Percentiles rank a stretch among this genome's conserved stretches.
Conservation (phyloP, 306 rosid genomes). For the Neltuma alba region DNA sequence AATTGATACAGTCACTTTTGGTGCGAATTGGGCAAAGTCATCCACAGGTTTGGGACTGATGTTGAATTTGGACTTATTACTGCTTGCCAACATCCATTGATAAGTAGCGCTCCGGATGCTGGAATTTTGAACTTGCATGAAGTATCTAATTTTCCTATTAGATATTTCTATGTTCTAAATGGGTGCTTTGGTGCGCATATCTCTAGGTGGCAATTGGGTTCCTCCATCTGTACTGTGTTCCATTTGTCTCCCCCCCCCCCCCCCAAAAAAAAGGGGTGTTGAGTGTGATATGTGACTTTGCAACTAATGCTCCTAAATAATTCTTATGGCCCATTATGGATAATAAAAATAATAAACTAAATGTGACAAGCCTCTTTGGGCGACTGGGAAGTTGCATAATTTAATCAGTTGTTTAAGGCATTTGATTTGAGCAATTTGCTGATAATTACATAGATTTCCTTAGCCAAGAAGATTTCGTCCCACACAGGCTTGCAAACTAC, state of each 20-base stretch:
- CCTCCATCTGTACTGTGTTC: background rate
- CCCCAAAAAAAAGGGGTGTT: too few relatives aligned
- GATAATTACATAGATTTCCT: background rate
- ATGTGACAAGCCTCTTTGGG: background rate
- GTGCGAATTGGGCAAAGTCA: conserved; percentile 96
- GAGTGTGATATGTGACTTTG: background rate
- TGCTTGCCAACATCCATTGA: too few relatives aligned
- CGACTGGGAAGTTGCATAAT: background rate
- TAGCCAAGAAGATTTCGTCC: background rate
- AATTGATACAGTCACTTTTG: conserved; percentile 87
- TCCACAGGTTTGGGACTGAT: conserved; percentile 81
- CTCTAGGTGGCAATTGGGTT: background rate
- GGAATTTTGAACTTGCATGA: background rate
- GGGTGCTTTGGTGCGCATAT: too few relatives aligned
- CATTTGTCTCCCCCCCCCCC: too few relatives aligned
- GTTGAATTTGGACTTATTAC: conserved; percentile 26
- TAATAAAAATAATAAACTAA: background rate
- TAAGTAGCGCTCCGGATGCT: background rate
- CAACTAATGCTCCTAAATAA: background rate
- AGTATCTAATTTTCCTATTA: background rate
- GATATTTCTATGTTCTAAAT: background rate
- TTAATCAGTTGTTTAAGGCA: background rate
- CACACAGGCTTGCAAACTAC: background rate
- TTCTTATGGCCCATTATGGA: background rate
- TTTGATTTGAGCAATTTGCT: background rate